Conservation (phyloP, 2,329 filamentous ascomycete genomes). For the Fonsecaea multimorphosa region DNA sequence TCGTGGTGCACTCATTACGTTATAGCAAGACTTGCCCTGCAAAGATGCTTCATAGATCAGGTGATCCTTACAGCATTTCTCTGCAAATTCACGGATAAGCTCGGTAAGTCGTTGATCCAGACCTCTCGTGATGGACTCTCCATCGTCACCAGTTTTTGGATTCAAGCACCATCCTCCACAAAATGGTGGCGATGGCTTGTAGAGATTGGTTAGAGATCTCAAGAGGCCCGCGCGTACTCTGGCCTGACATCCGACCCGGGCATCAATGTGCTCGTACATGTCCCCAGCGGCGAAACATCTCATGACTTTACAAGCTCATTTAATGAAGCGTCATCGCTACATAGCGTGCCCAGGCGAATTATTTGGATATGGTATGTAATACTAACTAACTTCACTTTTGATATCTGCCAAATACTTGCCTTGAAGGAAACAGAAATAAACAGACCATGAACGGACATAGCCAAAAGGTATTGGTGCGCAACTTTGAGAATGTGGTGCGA, state of each 20-base stretch:
- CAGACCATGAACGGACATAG: not conserved
- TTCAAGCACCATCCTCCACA: not conserved
- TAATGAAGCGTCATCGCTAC: not conserved
- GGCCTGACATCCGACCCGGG: not conserved
- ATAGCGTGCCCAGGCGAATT: not conserved
- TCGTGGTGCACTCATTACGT: not conserved
- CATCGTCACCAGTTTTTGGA: not conserved
- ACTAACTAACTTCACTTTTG: not conserved
- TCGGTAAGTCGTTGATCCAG: not conserved
- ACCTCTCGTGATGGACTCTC: conserved; percentile 2
- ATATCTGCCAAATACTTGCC: not conserved
- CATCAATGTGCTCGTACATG: not conserved
- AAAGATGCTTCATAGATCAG: not conserved
- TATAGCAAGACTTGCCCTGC: not conserved
- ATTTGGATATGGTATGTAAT: not conserved
- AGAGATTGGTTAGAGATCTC: not conserved
- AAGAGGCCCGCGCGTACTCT: not conserved
- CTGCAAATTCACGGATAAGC: not conserved
- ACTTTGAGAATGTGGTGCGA: conserved; percentile 40
- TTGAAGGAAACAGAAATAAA: not conserved
- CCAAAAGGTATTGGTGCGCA: conserved; percentile 29
- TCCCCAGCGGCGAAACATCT: not conserved
- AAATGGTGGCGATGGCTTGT: not conserved
- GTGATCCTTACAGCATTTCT: not conserved
- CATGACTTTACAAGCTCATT: not conserved